A percentile compares a stretch with the other conserved stretches of the same genome.
Conservation (phyloP, 148 eudicot species). For the Rhododendron henanense region DNA sequence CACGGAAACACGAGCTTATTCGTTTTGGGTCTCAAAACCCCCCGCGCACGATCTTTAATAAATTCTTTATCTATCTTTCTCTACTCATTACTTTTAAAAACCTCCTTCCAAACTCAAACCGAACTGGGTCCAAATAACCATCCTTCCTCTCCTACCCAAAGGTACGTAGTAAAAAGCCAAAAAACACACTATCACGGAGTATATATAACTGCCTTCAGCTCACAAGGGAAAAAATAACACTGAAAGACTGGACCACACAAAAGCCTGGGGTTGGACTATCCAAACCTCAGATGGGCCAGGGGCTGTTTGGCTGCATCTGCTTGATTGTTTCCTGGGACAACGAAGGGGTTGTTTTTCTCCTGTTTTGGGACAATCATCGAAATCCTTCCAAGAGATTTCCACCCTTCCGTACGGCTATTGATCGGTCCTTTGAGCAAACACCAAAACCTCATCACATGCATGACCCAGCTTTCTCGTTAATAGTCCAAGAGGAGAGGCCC, state of each 20-base stretch:
- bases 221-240: background rate
- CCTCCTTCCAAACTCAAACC: no score
- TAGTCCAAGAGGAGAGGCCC: background rate
- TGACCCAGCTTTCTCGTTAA: background rate
- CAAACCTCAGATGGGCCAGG: background rate
- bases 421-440: background rate
- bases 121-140: no score
- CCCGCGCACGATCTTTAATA: no score
- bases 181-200: no score
- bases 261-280: background rate
- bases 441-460: background rate
- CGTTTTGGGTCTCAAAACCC: no score
- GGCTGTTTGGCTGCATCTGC: background rate
- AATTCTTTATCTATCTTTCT: no score
- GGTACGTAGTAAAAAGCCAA: no score
- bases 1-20: no score
- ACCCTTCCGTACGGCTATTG: background rate
- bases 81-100: no score
- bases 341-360: background rate
- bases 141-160: background rate
- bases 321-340: background rate
- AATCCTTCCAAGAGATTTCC: background rate
- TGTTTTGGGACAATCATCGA: background rate
- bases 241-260: background rate
- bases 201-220: background rate